Evolutionary conservation across 331 rosid species (phyloP).

Genomic region (Acacia concinna): DNA sequence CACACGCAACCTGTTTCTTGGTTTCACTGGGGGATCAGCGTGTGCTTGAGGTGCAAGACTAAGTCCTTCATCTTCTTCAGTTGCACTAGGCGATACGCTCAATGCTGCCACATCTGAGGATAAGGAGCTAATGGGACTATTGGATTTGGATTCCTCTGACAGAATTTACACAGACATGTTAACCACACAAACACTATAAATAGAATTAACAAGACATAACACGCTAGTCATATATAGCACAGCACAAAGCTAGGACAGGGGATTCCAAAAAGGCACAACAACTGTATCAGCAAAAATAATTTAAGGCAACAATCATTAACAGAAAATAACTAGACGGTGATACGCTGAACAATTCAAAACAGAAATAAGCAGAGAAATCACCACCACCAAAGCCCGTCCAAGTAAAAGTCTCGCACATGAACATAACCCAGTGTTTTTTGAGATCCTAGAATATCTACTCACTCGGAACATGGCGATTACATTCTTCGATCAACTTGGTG

Average conservation of each 20-base stretch:
- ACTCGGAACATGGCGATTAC: slow-evolving; percentile 72
- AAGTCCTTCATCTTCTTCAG: slow-evolving; percentile 34
- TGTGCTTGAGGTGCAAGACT: slow-evolving; percentile 11
- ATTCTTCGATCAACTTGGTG: slow-evolving; percentile 58
- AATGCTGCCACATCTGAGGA: slow-evolving; percentile 22
- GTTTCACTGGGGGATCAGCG: slow-evolving; percentile 25
- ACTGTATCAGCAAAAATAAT: neutral
- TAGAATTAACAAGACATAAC: neutral
- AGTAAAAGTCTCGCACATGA: neutral
- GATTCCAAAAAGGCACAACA: neutral
- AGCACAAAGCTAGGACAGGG: neutral
- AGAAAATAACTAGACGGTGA: slow-evolving; percentile 5
- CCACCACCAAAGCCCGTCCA: neutral
- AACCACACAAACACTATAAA: neutral
- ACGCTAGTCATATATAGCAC: neutral
- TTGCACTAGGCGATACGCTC: neutral
- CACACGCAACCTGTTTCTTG: slow-evolving; percentile 56
- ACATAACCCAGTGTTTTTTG: neutral
- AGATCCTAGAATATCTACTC: slow-evolving; percentile 1
- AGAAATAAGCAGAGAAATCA: neutral
- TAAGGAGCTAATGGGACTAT: slow-evolving; percentile 11
- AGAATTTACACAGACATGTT: neutral
- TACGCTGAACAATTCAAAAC: neutral
- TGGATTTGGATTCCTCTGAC: slow-evolving; percentile 44
- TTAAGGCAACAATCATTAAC: neutral